Evolutionary conservation across 1,284 basidiomycete species (phyloP).

Genomic region (Macrocystidia cucumis): DNA sequence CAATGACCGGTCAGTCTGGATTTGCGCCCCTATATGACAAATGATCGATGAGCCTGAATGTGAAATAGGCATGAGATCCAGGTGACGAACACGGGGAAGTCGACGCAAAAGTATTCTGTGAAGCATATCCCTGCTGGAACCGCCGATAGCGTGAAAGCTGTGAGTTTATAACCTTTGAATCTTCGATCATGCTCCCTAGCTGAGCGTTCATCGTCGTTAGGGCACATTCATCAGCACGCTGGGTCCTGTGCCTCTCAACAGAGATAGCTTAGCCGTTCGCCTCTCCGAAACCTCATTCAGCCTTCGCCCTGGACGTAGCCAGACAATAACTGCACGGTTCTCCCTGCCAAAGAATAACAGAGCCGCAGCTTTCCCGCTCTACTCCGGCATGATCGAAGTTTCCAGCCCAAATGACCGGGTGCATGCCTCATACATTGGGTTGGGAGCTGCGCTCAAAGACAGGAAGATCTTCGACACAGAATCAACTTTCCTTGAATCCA

Average conservation of each 20-base stretch:
- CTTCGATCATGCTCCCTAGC: too few species aligned
- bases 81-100: slow-evolving; percentile 36
- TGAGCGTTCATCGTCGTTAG: too few species aligned
- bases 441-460: slow-evolving; percentile 37
- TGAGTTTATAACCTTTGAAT: too few species aligned
- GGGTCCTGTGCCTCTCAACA: too few species aligned
- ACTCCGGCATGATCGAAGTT: slow-evolving; percentile 51
- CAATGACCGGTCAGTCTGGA: slow-evolving; percentile 28
- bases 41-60: neutral
- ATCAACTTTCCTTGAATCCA: slow-evolving; percentile 34
- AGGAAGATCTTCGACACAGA: slow-evolving; percentile 44
- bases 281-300: slow-evolving; percentile 25
- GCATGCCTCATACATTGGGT: slow-evolving; percentile 45
- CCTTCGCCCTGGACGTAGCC: slow-evolving; percentile 23
- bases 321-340: slow-evolving; percentile 25
- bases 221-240: too few species aligned
- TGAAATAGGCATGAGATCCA: slow-evolving; percentile 35
- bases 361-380: slow-evolving; percentile 43
- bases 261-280: too few species aligned
- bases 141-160: slow-evolving; percentile 33
- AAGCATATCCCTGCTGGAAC: slow-evolving; percentile 48
- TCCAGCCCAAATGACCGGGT: slow-evolving; percentile 30
- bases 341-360: slow-evolving; percentile 37
- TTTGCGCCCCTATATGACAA: neutral
- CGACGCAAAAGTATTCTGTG: slow-evolving; percentile 33